These are phyloP conservation scores for Magnaporthales sp. DNA, from an alignment of 2,329 filamentous ascomycete species.

Conservation along the genomic window DNA sequence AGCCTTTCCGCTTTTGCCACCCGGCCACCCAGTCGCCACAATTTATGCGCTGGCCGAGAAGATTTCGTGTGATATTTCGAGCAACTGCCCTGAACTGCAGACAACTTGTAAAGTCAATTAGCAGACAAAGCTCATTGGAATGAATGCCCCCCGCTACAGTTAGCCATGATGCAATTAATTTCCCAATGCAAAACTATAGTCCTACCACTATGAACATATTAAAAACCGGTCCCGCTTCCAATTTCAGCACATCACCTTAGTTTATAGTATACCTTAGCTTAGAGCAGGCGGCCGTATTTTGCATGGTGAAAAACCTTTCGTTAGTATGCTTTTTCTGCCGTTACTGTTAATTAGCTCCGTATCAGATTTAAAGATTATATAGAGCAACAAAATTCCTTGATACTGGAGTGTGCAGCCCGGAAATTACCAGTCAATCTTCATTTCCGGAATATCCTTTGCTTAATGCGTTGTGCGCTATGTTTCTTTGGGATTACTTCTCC, in stretches of 20 bases:
- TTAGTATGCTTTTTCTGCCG: not conserved
- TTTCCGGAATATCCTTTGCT: not conserved
- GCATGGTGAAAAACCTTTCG: not conserved
- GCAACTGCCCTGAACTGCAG: not conserved
- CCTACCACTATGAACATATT: not conserved
- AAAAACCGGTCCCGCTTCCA: not conserved
- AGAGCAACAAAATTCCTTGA: not conserved
- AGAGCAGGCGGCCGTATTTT: not conserved
- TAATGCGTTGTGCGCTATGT: not conserved
- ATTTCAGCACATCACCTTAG: not conserved
- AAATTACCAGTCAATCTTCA: not conserved
- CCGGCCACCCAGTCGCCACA: conserved; percentile 12
- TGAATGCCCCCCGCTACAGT: not conserved
- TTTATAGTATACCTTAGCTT: not conserved
- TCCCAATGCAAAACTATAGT: no score
- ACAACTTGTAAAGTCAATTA: not conserved
- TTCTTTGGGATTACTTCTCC: not conserved
- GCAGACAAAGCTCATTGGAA: not conserved
- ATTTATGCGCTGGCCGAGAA: conserved; percentile 16
- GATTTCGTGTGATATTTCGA: conserved; percentile 12
- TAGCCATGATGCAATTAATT: no score
- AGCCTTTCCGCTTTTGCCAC: conserved; percentile 9
- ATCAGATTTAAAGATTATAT: not conserved
- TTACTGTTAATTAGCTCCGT: not conserved
- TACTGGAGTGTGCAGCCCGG: no score